Base-by-base conservation (phyloP, 352 stramenopile genomes). In the Pythium insidiosum region DNA sequence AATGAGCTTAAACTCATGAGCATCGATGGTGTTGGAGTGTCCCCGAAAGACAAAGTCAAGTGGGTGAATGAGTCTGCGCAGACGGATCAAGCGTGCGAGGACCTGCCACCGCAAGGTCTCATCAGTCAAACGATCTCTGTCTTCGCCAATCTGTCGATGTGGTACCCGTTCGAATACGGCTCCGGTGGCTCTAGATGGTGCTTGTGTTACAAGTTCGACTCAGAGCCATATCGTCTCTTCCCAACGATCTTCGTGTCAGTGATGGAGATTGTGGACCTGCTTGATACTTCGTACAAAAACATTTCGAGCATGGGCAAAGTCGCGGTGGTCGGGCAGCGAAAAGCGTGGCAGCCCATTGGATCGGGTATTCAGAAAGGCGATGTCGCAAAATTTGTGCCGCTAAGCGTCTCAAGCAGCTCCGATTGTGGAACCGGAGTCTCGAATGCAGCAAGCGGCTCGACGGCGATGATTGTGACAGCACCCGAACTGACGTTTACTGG, bases 131-230 rank as follows among this genome's bases (percentile, higher is more conserved):
- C 60, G 4, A 57, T 84, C 4, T 50, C 25, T 6, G 67, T 84
- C 18, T 66, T 60, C 24, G 43, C 35, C 5, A 70, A 84, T 38
- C 11, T 49, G 2, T 67, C 66, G 5, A 65, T 82, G 23, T 73
- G 59, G 58, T 66, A 70, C n/a, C 59, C 61, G 2, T 87, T 87
- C 34, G 60, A 87, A 1, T 69, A 49, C 29, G 64, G 66, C 1
- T 84, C 71, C 0, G 51, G 70, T 19, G 68, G 63, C 23, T 55
- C 47, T 0, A 43, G 37, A 5, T 84, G 74, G 74, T 47, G 58
- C 19, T 47, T 87, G 7, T 87, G 74, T 48, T 87, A 87, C 59
- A 74, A 76, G 43, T 83, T 84, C 50, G 58, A 80, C 4, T 52
- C 58, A 13, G 74, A 87, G 15, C 56, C 62, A 0, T 87, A 61